phyloP scores from a whole-genome alignment of 2,329 filamentous ascomycete species.

The Didymella lethalis region DNA sequence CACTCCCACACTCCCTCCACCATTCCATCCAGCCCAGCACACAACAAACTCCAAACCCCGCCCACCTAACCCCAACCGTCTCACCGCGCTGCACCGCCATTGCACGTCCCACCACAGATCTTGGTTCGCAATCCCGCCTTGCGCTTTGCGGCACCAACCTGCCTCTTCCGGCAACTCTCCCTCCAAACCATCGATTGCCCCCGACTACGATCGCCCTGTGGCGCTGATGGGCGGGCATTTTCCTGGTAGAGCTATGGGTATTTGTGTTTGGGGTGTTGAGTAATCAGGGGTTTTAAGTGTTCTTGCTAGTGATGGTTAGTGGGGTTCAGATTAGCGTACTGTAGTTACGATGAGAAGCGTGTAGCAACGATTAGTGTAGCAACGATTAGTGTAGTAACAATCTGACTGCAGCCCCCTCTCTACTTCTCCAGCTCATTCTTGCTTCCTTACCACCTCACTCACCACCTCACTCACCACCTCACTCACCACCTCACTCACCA shows the following conservation, averaged over 20 bases:
- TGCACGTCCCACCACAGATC: conserved; percentile 10
- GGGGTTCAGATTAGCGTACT: no score
- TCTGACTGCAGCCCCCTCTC: no score
- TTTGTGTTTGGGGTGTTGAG: background rate
- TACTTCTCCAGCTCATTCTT: no score
- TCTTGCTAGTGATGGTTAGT: no score
- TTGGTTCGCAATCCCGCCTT: conserved; percentile 12
- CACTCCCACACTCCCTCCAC: background rate
- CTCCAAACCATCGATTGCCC: conserved; percentile 30
- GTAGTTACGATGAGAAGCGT: no score
- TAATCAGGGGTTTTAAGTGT: background rate
- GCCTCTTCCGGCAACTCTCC: conserved; percentile 29
- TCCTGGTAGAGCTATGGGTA: background rate
- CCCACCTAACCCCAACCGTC: background rate
- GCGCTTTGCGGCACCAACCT: conserved; percentile 24
- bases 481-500: no score
- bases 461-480: no score
- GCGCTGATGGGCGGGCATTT: conserved; percentile 21
- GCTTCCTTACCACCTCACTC: no score
- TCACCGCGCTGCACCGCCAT: background rate
- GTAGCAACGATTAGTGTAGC: no score
- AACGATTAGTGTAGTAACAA: no score
- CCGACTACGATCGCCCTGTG: conserved; percentile 39
- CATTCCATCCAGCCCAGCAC: background rate
- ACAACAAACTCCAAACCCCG: background rate